These are phyloP conservation scores for Salix dunnii DNA, from an alignment of 345 rosid genomes.

Conservation along the genomic window DNA sequence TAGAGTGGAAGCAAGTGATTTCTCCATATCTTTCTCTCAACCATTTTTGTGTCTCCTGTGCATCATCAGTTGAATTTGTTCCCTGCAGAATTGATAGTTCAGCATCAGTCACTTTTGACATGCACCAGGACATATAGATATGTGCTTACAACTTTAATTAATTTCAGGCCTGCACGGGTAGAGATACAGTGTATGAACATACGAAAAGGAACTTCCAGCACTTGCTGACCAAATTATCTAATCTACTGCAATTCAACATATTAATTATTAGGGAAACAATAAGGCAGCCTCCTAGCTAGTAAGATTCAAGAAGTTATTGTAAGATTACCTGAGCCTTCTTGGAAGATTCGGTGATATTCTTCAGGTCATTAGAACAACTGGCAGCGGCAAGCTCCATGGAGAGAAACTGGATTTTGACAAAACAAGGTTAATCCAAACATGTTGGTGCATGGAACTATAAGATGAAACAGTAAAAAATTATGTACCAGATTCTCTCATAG, in stretches of 20 bases:
- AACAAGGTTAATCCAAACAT: neutral
- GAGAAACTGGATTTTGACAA: constrained; percentile 39
- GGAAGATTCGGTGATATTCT: constrained; percentile 17
- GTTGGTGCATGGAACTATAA: neutral
- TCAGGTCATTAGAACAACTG: constrained; percentile 20
- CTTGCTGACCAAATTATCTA: neutral
- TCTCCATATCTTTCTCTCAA: constrained; percentile 37
- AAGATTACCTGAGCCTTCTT: constrained; percentile 28
- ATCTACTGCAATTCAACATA: neutral
- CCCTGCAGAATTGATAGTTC: constrained; percentile 39
- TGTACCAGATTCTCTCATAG: neutral
- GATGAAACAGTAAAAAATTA: neutral
- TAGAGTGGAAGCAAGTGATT: constrained; percentile 27
- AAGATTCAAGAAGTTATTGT: neutral
- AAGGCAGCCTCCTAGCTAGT: neutral
- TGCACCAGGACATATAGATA: neutral
- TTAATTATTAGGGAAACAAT: neutral
- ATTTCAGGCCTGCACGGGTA: neutral
- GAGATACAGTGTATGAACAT: neutral
- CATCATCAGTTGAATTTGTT: constrained; percentile 29
- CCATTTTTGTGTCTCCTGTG: constrained; percentile 36
- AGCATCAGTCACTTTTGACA: neutral
- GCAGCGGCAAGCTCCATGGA: constrained; percentile 60
- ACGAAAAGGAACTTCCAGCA: constrained; percentile 4
- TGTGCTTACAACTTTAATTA: too few species aligned